phyloP scores from a whole-genome alignment of 257 asterid species.

The Scutellaria galericulata region DNA sequence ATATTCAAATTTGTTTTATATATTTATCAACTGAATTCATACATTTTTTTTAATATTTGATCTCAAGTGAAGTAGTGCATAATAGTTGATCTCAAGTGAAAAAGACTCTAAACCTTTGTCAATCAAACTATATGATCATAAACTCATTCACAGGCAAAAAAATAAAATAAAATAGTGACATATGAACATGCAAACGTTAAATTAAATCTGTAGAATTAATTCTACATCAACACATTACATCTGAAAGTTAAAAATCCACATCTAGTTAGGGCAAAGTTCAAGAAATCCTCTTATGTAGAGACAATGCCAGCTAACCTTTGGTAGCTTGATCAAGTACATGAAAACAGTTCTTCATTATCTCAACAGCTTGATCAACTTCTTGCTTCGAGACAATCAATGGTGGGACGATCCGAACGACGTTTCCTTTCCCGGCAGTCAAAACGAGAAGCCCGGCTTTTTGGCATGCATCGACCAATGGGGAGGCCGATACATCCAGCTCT shows the following conservation, averaged over 20 bases:
- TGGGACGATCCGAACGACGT: constrained; percentile 83
- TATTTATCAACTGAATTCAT: no score
- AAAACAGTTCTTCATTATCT: constrained; percentile 61
- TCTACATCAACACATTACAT: not conserved
- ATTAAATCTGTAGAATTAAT: no score
- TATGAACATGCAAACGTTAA: no score
- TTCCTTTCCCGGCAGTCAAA: constrained; percentile 93
- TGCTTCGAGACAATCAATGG: constrained; percentile 78
- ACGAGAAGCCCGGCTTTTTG: constrained; percentile 77
- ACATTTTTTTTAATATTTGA: no score
- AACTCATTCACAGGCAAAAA: no score
- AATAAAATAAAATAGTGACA: no score
- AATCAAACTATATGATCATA: no score
- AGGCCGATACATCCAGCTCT: constrained; percentile 79
- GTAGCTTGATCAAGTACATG: constrained; percentile 61
- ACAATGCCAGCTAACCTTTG: constrained; percentile 31
- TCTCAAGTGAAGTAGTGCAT: no score
- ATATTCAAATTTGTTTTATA: no score
- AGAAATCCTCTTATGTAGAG: not conserved
- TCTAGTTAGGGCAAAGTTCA: not conserved
- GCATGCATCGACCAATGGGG: constrained; percentile 80
- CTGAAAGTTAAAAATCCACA: constrained; percentile 3
- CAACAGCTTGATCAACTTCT: constrained; percentile 67
- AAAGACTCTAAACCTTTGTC: no score
- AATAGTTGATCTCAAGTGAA: no score